phyloP scores from a whole-genome alignment of 2,329 filamentous ascomycete genomes.

The Pseudocercospora musae region DNA sequence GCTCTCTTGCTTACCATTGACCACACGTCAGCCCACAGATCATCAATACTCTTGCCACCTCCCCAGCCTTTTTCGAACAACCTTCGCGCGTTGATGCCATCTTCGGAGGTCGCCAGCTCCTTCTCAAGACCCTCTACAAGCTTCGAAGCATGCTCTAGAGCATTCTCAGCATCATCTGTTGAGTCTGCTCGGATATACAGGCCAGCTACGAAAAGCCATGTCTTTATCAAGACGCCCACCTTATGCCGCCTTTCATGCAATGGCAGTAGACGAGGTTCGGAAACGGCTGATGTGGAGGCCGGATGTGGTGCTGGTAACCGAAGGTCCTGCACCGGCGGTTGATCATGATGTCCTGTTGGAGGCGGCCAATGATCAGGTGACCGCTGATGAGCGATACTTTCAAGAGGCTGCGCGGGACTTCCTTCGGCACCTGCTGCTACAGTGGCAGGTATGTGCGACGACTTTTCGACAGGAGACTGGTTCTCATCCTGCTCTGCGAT shows the following conservation, averaged over 20 bases:
- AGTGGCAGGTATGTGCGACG: neutral
- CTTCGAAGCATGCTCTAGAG: slow-evolving; percentile 76
- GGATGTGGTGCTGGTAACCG: slow-evolving; percentile 43
- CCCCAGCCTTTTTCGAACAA: slow-evolving; percentile 71
- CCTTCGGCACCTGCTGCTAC: slow-evolving; percentile 3
- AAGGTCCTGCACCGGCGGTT: slow-evolving; percentile 44
- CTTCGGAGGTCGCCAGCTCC: slow-evolving; percentile 58
- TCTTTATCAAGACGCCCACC: slow-evolving; percentile 62
- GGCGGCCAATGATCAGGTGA: slow-evolving; percentile 35
- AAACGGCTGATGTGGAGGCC: slow-evolving; percentile 32
- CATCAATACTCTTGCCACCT: slow-evolving; percentile 74
- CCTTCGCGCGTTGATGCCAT: slow-evolving; percentile 57
- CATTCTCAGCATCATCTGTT: slow-evolving; percentile 74
- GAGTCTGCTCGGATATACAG: slow-evolving; percentile 81
- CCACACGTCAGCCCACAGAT: slow-evolving; percentile 79
- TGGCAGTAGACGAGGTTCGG: slow-evolving; percentile 50
- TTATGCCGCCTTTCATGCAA: slow-evolving; percentile 54
- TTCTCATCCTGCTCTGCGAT: slow-evolving; percentile 11
- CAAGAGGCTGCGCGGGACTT: slow-evolving; percentile 35
- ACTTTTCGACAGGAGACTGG: slow-evolving; percentile 17
- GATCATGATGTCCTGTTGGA: slow-evolving; percentile 39
- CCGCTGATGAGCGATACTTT: slow-evolving; percentile 41
- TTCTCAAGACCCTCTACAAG: slow-evolving; percentile 69
- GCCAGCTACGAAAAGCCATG: slow-evolving; percentile 87
- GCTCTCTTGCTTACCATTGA: slow-evolving; percentile 61